These are phyloP conservation scores for Osmanthus fragrans DNA, from an alignment of 257 asterid species.

Conservation along the genomic window DNA sequence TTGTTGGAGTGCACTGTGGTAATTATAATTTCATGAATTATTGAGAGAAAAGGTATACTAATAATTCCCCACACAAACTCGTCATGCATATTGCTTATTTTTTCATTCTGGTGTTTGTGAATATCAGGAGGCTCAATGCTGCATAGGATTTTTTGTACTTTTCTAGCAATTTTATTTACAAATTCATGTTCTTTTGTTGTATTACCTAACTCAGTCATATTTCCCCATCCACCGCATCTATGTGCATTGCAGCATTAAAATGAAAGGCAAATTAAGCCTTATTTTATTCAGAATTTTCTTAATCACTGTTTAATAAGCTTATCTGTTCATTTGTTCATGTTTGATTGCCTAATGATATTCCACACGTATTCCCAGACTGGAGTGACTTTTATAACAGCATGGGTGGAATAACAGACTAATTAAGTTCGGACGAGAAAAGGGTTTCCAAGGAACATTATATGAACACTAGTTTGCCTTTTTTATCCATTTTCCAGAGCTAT, in stretches of 20 bases:
- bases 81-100: background rate
- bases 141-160: background rate
- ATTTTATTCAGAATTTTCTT: background rate
- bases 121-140: background rate
- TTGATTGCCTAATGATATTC: background rate
- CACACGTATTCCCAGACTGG: slow-evolving; percentile 1
- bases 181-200: background rate
- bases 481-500: background rate
- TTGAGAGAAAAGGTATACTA: background rate
- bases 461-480: background rate
- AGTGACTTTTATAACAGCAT: background rate
- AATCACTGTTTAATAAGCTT: background rate
- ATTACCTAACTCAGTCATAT: background rate
- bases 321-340: background rate
- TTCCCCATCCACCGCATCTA: background rate
- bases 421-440: background rate
- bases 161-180: background rate
- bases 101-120: background rate
- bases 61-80: background rate
- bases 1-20: background rate
- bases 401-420: background rate
- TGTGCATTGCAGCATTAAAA: background rate
- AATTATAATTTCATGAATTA: background rate
- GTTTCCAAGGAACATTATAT: background rate
- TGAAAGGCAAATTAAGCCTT: background rate